These are phyloP conservation scores for Aspergillus texensis DNA, from an alignment of 2,329 filamentous ascomycete genomes.

Conservation along the genomic window DNA sequence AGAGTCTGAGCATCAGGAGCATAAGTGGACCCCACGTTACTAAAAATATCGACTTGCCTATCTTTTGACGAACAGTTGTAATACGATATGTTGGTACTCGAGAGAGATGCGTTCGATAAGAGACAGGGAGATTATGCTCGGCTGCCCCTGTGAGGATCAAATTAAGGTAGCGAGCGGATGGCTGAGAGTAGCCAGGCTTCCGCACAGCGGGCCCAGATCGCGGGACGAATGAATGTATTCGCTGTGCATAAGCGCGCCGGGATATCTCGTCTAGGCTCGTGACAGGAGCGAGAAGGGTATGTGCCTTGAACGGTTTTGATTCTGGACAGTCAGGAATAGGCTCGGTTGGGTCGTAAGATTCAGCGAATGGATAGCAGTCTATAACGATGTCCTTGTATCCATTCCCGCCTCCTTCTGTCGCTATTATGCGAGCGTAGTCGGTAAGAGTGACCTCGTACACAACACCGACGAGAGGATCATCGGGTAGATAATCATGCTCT, in stretches of 20 bases:
- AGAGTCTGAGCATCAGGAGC: constrained; percentile 53
- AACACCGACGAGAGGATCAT: constrained; percentile 82
- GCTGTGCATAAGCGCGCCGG: background rate
- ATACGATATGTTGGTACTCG: constrained; percentile 69
- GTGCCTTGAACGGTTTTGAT: constrained; percentile 73
- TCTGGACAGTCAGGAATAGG: constrained; percentile 66
- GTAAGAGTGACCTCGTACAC: constrained; percentile 88
- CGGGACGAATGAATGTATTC: background rate
- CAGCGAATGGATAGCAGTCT: constrained; percentile 71
- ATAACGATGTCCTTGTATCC: constrained; percentile 84
- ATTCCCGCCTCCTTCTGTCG: constrained; percentile 83
- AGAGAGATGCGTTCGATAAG: constrained; percentile 75
- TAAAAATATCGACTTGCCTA: constrained; percentile 68
- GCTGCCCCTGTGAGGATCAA: constrained; percentile 76
- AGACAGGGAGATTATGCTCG: constrained; percentile 76
- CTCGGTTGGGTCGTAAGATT: constrained; percentile 49
- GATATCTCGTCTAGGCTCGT: constrained; percentile 28
- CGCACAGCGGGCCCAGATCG: constrained; percentile 52
- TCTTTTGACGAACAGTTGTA: constrained; percentile 66
- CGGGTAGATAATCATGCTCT: constrained; percentile 38
- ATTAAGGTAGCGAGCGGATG: constrained; percentile 80
- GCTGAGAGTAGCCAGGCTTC: constrained; percentile 73
- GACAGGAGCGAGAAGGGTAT: constrained; percentile 76
- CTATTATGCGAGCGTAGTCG: constrained; percentile 85
- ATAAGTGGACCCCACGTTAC: constrained; percentile 62